Base-by-base conservation (phyloP, 2,329 filamentous ascomycete genomes). In the Podosphaera fusca region DNA sequence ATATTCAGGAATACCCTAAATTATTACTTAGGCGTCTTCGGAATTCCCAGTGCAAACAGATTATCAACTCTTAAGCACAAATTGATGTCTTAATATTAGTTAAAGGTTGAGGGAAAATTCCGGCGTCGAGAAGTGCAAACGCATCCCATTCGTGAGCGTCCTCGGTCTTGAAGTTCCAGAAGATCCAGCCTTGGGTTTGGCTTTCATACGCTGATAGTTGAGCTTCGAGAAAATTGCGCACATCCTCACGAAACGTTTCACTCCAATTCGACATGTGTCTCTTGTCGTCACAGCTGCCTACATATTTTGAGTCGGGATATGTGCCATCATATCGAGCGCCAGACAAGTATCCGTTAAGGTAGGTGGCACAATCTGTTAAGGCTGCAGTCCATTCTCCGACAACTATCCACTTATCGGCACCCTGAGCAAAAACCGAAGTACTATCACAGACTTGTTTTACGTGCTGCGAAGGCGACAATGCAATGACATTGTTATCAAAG, bases 351-450 rank as follows among this genome's bases (percentile, higher is more conserved):
- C 81, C 79, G 60, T 78, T 78, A 49, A 72, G 63, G 29, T 65
- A 74, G 54, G 70, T 72, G 7, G 76, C 73, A 61, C 76, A 78
- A 38, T 80, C 77, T 2, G 81, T 84, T 73, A 83, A 75, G 12
- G 80, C 81, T 30, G 74, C 81, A 1, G 76, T 78, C 81, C 81
- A 85, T 66, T 85, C 82, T 47, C 82, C 82, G 4, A 82, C 75
- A 57, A 84, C 70, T n/a, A 77, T 75, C 74, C 77, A 81, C 67
- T 84, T 84, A 66, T 84, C 79, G 4, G 72, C 70, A 36, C 72
- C 70, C 5, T 68, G 66, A 58, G 73, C 64, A 60, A 78, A 79
- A 6, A 68, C 64, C 1, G 67, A 65, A 2, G 72, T 73, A 61
- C 76, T 74, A 56, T 70, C 72, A 69, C 81, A 85, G 55, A 77